Evolutionary conservation across 2,329 filamentous ascomycete species (phyloP), one percentile per base, ranked within the genome.

Genomic region (Sclerotinia nivalis): DNA sequence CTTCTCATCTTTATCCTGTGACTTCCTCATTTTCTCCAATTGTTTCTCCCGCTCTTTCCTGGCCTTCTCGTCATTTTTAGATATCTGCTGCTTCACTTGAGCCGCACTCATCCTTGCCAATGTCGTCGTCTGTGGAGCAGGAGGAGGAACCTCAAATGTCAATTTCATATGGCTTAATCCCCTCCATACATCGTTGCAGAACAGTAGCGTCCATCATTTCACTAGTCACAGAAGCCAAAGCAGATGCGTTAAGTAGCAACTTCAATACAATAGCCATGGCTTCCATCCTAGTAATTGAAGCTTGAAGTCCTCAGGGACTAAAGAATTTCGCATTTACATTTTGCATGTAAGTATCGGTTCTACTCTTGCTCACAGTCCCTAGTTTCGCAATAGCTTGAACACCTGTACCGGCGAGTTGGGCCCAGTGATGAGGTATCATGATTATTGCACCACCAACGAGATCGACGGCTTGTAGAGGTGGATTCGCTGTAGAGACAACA

Each of bases 281-380:
- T 61, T 77, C 75, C 5, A 74, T 75, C 37, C 70, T 70, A 28
- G 75, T 70, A 20, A 79, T 73, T 55, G 74, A 74, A 43, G 74
- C 75, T 54, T 79, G 75, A 40, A 81, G 69, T 22, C 78, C 76
- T 49, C 77, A 72, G 8, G 78, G 78, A 52, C 72, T 72, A 66
- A 81, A 81, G 22, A 79, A 73, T 31, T 73, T 68, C 55, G 76
- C 74, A 69, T 80, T 81, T 49, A 77, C 76, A 22, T 75, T 69
- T 12, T 66, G 66, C 49, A 80, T 56, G 52, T 77, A 80, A 34
- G 73, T 70, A 59, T 77, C 73, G 12, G 72, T 78, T 25, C 76
- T 74, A 18, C 73, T 71, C 66, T 78, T 74, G 52, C 72, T 74
- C 66, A 79, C 66, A 43, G 77, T 70, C 12, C 74, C 72, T 9